Evolutionary conservation across 2,329 filamentous ascomycete species (phyloP).

Genomic region (Talaromyces piceae): DNA sequence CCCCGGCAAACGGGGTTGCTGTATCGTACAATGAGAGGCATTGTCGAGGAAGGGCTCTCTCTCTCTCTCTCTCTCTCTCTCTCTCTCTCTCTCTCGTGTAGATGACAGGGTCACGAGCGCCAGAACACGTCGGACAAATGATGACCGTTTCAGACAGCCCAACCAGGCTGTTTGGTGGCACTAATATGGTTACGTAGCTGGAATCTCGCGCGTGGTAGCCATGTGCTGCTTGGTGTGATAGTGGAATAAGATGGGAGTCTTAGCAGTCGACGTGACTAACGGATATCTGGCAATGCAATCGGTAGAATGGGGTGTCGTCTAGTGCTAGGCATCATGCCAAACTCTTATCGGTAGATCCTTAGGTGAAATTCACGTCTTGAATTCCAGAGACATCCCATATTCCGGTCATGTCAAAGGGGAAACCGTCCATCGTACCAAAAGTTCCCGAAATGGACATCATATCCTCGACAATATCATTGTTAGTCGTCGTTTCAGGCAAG

Average conservation of each 20-base stretch:
- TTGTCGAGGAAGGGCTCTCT: neutral
- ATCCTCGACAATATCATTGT: constrained; percentile 40
- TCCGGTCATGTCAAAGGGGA: constrained; percentile 40
- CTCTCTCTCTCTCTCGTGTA: too few relatives aligned
- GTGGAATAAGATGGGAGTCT: neutral
- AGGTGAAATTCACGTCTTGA: constrained; percentile 30
- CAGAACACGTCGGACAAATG: neutral
- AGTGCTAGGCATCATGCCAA: neutral
- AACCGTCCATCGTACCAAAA: constrained; percentile 40
- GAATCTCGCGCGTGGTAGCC: neutral
- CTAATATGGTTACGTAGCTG: too few relatives aligned
- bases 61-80: neutral
- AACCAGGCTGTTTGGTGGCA: too few relatives aligned
- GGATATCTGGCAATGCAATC: neutral
- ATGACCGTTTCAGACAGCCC: neutral
- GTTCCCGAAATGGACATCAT: constrained; percentile 42
- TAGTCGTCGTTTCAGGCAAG: constrained; percentile 37
- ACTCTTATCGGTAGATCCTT: neutral
- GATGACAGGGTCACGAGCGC: neutral
- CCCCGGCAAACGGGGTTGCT: neutral
- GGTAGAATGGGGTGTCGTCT: neutral
- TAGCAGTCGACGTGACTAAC: neutral
- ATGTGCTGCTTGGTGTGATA: neutral
- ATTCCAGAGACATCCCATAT: constrained; percentile 40
- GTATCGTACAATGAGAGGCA: neutral